Conservation (phyloP, 495 filamentous ascomycete genomes). For the Xylaria nigripes region DNA sequence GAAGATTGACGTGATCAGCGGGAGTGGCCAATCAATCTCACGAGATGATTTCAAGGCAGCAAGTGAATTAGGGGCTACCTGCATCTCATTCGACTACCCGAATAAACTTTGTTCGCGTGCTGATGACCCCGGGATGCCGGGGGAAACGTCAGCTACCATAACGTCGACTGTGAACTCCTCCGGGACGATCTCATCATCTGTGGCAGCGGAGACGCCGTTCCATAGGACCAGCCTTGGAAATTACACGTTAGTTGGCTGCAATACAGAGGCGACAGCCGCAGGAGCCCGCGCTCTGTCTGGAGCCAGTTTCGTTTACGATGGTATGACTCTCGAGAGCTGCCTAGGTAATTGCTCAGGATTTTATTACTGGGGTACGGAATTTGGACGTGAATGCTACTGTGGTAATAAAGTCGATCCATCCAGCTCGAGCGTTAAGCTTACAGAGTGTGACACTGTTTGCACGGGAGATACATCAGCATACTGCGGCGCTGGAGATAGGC, state of each 20-base stretch:
- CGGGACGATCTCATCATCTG: conserved; percentile 18
- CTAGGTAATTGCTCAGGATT: conserved; percentile 39
- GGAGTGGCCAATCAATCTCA: conserved; percentile 22
- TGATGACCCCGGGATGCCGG: conserved; percentile 7
- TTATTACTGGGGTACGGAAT: conserved; percentile 42
- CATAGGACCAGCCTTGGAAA: conserved; percentile 30
- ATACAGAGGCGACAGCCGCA: conserved; percentile 32
- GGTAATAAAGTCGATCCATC: conserved; percentile 36
- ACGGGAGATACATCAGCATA: conserved; percentile 36
- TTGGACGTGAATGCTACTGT: conserved; percentile 46
- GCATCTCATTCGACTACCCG: conserved; percentile 31
- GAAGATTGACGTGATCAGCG: conserved; percentile 40
- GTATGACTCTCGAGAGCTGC: conserved; percentile 44
- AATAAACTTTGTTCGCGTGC: conserved; percentile 19
- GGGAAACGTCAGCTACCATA: conserved; percentile 6
- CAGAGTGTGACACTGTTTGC: conserved; percentile 46
- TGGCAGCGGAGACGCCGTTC: conserved; percentile 28
- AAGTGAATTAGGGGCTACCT: conserved; percentile 33
- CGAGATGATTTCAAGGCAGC: conserved; percentile 36
- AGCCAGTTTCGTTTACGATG: conserved; percentile 35
- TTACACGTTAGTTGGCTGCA: conserved; percentile 38
- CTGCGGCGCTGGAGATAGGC: conserved; percentile 38
- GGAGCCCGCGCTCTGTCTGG: conserved; percentile 32
- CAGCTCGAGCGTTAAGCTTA: conserved; percentile 30
- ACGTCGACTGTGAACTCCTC: conserved; percentile 17